A percentile compares a stretch with the other conserved stretches of the same genome.
phyloP scores from a whole-genome alignment of 2,329 filamentous ascomycete species.

The Lecanicillium sp. region DNA sequence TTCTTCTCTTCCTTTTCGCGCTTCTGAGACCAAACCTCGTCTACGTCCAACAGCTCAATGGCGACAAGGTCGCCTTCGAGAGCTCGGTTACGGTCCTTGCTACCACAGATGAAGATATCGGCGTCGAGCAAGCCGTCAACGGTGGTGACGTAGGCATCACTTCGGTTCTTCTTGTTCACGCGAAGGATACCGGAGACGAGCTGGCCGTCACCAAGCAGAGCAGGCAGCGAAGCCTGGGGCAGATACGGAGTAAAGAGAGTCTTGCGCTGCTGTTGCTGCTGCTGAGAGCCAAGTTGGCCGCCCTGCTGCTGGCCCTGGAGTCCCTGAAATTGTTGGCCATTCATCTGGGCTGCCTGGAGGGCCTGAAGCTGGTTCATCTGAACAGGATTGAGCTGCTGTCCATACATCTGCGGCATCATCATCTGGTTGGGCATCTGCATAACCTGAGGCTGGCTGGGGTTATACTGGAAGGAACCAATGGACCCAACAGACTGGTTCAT shows the following conservation, averaged over 20 bases:
- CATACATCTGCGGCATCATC: conserved; percentile 78
- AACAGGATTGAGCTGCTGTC: conserved; percentile 80
- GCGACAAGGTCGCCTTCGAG: conserved; percentile 94
- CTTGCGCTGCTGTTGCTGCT: conserved; percentile 89
- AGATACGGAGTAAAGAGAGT: conserved; percentile 97
- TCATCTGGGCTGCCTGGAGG: conserved; percentile 81
- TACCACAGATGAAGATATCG: conserved; percentile 98
- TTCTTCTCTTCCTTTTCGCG: conserved; percentile 99
- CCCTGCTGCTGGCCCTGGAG: conserved; percentile 64
- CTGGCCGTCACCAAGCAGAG: conserved; percentile 82
- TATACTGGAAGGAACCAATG: conserved; percentile 82
- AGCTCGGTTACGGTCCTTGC: conserved; percentile 96
- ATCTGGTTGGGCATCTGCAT: conserved; percentile 83
- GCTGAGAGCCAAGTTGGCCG: conserved; percentile 56
- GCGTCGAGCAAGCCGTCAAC: conserved; percentile 82
- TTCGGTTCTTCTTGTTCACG: conserved; percentile 99
- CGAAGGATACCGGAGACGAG: conserved; percentile 93
- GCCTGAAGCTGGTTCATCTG: conserved; percentile 88
- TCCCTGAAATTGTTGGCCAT: conserved; percentile 64
- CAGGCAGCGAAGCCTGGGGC: conserved; percentile 87
- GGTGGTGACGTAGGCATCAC: conserved; percentile 94
- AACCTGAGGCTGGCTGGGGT: conserved; percentile 72
- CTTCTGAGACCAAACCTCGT: conserved; percentile 98
- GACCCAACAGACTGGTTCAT: conserved; percentile 79
- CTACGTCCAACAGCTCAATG: conserved; percentile 91